phyloP scores from a whole-genome alignment of 2,329 filamentous ascomycete genomes.

The Reticulascus tulasneorum region DNA sequence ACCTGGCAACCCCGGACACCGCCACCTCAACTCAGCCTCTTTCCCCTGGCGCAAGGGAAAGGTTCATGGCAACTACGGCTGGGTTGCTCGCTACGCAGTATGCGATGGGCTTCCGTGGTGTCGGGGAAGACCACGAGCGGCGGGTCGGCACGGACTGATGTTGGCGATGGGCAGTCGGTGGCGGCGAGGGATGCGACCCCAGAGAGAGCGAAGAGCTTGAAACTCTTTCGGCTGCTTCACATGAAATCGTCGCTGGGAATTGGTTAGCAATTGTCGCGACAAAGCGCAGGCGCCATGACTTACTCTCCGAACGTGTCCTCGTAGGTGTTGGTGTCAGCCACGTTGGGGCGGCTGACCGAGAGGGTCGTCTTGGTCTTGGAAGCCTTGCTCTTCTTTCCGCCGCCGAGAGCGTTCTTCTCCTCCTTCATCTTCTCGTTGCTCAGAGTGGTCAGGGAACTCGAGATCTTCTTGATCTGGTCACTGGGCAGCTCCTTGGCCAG shows the following conservation, averaged over 20 bases:
- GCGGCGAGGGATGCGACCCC: no score
- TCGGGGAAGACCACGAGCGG: no score
- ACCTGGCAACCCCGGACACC: no score
- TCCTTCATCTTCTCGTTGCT: slow-evolving; percentile 98
- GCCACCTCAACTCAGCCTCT: no score
- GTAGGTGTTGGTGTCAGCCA: slow-evolving; percentile 72
- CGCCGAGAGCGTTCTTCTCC: slow-evolving; percentile 91
- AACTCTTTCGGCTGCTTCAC: slow-evolving; percentile 42
- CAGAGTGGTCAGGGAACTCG: slow-evolving; percentile 80
- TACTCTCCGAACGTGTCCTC: slow-evolving; percentile 79
- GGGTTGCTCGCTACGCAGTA: no score
- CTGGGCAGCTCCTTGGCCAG: slow-evolving; percentile 83
- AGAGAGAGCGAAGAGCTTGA: no score
- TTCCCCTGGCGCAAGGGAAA: no score
- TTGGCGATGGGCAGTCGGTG: no score
- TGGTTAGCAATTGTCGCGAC: slow-evolving; percentile 15
- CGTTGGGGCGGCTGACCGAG: slow-evolving; percentile 58
- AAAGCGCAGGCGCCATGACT: slow-evolving; percentile 36
- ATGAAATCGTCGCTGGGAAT: slow-evolving; percentile 63
- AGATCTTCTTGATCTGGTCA: slow-evolving; percentile 94
- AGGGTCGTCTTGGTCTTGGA: slow-evolving; percentile 91
- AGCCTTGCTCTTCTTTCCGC: slow-evolving; percentile 94
- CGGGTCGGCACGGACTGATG: no score
- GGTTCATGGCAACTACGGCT: no score
- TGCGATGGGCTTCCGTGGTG: no score